Conservation (phyloP, 2,329 filamentous ascomycete genomes). For the Aspergillus terreus region DNA sequence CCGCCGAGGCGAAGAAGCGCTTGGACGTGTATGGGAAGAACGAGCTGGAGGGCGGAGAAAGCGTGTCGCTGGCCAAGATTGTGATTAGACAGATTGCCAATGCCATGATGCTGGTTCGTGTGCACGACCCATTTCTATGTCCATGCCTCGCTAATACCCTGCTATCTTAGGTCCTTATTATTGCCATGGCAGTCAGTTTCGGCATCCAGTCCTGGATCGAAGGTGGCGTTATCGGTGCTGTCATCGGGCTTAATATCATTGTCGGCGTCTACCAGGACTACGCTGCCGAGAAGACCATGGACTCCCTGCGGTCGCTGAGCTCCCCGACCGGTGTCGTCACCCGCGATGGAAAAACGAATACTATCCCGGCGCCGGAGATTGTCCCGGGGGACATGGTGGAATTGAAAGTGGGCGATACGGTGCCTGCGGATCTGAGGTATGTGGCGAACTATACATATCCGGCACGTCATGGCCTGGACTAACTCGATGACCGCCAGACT, state of each 20-base stretch:
- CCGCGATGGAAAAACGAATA: slow-evolving; percentile 54
- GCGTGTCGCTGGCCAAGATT: slow-evolving; percentile 67
- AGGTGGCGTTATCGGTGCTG: slow-evolving; percentile 57
- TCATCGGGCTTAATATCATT: slow-evolving; percentile 56
- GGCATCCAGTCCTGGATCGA: slow-evolving; percentile 57
- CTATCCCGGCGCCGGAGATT: slow-evolving; percentile 55
- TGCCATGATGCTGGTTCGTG: slow-evolving; percentile 62
- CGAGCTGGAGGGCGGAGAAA: slow-evolving; percentile 61
- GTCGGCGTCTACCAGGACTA: slow-evolving; percentile 62
- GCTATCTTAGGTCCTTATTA: slow-evolving; percentile 62
- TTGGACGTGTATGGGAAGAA: slow-evolving; percentile 59
- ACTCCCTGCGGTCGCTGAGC: slow-evolving; percentile 54
- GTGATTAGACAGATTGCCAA: slow-evolving; percentile 64
- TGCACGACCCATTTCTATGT: neutral
- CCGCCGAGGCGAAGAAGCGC: slow-evolving; percentile 52
- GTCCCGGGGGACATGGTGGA: slow-evolving; percentile 60
- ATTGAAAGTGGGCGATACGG: slow-evolving; percentile 57
- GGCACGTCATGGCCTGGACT: neutral
- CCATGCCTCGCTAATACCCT: no score
- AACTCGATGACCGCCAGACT: slow-evolving; percentile 28
- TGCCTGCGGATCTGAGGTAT: slow-evolving; percentile 57
- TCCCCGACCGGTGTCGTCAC: slow-evolving; percentile 57
- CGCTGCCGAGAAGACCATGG: slow-evolving; percentile 60
- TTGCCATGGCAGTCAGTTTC: slow-evolving; percentile 66
- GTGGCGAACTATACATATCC: neutral